Percentiles rank a stretch among this genome's conserved stretches.
Evolutionary conservation across 228 moss, liverwort and hornwort species (phyloP).

Genomic region (Sphagnum fallax): DNA sequence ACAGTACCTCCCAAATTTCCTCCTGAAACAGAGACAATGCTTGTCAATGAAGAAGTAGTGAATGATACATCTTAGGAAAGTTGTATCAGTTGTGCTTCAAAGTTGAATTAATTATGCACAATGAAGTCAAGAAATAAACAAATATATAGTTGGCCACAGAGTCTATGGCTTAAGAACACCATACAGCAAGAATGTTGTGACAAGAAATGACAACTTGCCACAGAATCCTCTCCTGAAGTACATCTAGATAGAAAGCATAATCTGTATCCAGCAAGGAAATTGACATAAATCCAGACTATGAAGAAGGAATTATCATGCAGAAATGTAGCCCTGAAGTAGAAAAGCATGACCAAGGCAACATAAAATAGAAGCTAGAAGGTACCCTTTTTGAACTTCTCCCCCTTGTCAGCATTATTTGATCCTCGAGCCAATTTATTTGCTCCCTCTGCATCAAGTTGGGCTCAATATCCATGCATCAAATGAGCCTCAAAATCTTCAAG

Average conservation of each 20-base stretch:
- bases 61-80: neutral
- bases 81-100: neutral
- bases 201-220: too few relatives aligned
- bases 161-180: too few relatives aligned
- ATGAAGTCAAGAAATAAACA: too few relatives aligned
- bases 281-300: neutral
- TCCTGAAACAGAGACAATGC: too few relatives aligned
- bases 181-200: too few relatives aligned
- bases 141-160: too few relatives aligned
- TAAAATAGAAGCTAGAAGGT: neutral
- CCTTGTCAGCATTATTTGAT: constrained; percentile 76
- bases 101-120: neutral
- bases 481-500: constrained; percentile 94
- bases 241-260: neutral
- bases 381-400: constrained; percentile 72
- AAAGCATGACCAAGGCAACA: neutral
- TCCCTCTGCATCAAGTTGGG: constrained; percentile 96
- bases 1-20: too few relatives aligned
- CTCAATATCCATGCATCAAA: constrained; percentile 95
- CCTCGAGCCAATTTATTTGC: constrained; percentile 94
- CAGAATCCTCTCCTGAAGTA: too few relatives aligned
- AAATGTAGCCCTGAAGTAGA: neutral
- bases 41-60: neutral
- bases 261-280: neutral
- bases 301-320: neutral